phyloP scores from a whole-genome alignment of 441 rosid genomes.

The Eruca vesicaria region DNA sequence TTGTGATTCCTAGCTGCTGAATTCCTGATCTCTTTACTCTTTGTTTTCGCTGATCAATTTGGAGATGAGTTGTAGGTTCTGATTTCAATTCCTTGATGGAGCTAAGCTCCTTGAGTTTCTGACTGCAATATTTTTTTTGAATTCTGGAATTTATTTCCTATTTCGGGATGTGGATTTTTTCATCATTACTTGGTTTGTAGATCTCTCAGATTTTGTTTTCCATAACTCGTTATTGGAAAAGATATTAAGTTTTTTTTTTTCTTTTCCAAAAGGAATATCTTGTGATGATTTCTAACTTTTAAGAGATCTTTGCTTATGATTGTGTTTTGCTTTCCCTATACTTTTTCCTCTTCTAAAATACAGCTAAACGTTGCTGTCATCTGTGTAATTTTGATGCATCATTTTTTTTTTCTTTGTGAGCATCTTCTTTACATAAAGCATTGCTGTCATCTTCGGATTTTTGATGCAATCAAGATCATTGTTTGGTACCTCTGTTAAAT shows the following conservation, averaged over 20 bases:
- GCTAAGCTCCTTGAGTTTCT: not conserved
- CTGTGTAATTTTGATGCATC: not conserved
- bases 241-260: not conserved
- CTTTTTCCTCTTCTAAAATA: not conserved
- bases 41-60: not conserved
- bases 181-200: conserved; percentile 13
- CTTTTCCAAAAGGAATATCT: not conserved
- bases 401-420: not conserved
- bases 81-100: not conserved
- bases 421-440: not conserved
- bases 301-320: conserved; percentile 21
- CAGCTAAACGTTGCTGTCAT: conserved; percentile 7
- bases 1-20: not conserved
- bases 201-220: conserved; percentile 27
- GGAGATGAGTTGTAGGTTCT: conserved; percentile 8
- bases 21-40: conserved; percentile 2
- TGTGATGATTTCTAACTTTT: conserved; percentile 11
- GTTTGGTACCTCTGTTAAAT: not conserved
- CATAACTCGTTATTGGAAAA: not conserved
- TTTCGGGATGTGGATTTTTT: not conserved
- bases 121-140: not conserved
- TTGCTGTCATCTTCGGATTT: not conserved
- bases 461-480: not conserved
- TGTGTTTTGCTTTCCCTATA: not conserved
- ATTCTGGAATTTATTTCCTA: not conserved